Evolutionary conservation across 345 rosid species (phyloP).

Genomic region (Arabidopsis suecica): DNA sequence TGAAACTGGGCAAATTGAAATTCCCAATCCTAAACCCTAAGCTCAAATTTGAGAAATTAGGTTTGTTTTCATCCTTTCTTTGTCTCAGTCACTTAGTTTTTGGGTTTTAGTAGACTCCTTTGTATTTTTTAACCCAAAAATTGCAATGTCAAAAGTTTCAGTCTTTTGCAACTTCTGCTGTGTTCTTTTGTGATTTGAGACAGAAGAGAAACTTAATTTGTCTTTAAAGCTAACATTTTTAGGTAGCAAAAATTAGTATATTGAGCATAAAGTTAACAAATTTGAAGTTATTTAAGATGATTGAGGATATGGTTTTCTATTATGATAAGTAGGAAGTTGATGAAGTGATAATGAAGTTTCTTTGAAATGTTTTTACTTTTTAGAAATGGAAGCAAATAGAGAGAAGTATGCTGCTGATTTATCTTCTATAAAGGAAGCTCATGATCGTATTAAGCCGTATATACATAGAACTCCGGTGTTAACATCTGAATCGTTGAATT

Average conservation of each 20-base stretch:
- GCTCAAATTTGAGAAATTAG: not conserved
- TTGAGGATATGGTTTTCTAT: not conserved
- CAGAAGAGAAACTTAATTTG: not conserved
- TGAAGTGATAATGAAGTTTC: conserved; percentile 2
- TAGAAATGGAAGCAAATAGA: conserved; percentile 54
- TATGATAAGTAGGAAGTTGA: not conserved
- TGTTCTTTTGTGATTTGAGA: conserved; percentile 9
- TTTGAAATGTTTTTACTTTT: not conserved
- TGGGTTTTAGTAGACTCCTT: not conserved
- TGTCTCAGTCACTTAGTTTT: not conserved
- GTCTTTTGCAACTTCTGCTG: not conserved
- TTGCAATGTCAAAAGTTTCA: not conserved
- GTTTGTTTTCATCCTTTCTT: conserved; percentile 3
- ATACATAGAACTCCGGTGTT: conserved; percentile 77
- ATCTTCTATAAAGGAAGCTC: conserved; percentile 76
- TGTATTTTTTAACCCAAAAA: not conserved
- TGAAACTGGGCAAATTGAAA: conserved; percentile 13
- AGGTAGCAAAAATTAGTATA: not conserved
- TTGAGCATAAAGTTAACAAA: not conserved
- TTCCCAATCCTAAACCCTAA: conserved; percentile 20
- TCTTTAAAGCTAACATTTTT: not conserved
- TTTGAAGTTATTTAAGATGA: conserved; percentile 8
- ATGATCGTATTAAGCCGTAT: conserved; percentile 59
- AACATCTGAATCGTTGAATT: conserved; percentile 69
- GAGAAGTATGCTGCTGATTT: conserved; percentile 79